Conservation (phyloP, 495 filamentous ascomycete genomes). For the Neurospora sp. region DNA sequence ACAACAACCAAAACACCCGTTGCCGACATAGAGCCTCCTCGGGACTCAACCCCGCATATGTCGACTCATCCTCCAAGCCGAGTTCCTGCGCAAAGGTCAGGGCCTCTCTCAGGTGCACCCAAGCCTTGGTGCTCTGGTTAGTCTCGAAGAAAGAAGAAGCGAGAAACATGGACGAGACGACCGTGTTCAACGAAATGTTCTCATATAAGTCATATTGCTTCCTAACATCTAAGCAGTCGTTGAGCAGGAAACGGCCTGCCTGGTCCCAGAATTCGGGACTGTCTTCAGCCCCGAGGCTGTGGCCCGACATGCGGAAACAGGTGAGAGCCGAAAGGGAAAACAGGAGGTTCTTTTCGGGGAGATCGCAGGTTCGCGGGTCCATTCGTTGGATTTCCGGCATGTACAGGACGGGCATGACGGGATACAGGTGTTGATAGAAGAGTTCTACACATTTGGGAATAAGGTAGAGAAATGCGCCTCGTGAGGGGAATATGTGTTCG, state of each 20-base stretch:
- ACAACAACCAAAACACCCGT: conserved; percentile 55
- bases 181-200: conserved; percentile 19
- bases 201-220: conserved; percentile 27
- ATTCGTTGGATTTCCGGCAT: conserved; percentile 21
- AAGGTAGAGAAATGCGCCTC: conserved; percentile 19
- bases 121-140: conserved; percentile 30
- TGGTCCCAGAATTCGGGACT: conserved; percentile 21
- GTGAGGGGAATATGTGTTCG: conserved; percentile 18
- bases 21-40: conserved; percentile 44
- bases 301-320: conserved; percentile 27
- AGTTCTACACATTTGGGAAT: conserved; percentile 27
- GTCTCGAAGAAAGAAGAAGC: conserved; percentile 27
- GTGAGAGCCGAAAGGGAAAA: conserved; percentile 28
- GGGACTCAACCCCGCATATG: conserved; percentile 33
- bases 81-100: conserved; percentile 49
- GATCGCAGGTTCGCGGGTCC: conserved; percentile 11
- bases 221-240: conserved; percentile 22
- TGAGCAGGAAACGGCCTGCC: conserved; percentile 24
- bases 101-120: conserved; percentile 56
- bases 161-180: conserved; percentile 27
- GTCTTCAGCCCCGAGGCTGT: conserved; percentile 15
- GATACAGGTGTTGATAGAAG: conserved; percentile 28
- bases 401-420: conserved; percentile 28
- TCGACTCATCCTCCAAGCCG: conserved; percentile 48
- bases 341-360: conserved; percentile 22